Percentiles rank a stretch among this genome's conserved stretches.
phyloP scores from a whole-genome alignment of 228 moss, liverwort and hornwort species.

The Sphagnum fallax region DNA sequence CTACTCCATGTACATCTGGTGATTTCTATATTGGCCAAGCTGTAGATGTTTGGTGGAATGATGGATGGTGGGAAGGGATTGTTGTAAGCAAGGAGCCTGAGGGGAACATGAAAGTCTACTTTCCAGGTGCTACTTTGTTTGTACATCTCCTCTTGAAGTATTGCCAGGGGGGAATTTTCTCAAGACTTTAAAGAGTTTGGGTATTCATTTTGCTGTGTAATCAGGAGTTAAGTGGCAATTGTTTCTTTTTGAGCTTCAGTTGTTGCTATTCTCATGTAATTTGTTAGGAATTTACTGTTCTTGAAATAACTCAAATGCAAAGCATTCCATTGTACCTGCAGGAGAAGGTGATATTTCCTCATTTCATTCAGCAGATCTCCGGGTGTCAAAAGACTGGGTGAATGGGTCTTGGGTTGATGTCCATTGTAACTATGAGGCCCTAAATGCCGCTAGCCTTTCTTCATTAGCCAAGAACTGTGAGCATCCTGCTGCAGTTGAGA shows the following conservation, averaged over 20 bases:
- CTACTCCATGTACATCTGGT: too few species aligned
- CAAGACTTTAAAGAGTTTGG: too few species aligned
- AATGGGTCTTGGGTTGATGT: too few species aligned
- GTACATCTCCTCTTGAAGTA: too few species aligned
- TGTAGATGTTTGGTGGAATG: conserved; percentile 81
- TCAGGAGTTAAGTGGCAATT: too few species aligned
- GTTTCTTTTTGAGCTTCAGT: too few species aligned
- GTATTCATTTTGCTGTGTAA: too few species aligned
- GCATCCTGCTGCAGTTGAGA: neutral
- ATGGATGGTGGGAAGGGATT: conserved; percentile 80
- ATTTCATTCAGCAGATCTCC: conserved; percentile 40
- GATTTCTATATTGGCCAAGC: too few species aligned
- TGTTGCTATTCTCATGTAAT: too few species aligned
- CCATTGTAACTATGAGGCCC: conserved; percentile 35
- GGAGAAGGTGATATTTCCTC: conserved; percentile 52
- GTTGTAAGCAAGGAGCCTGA: conserved; percentile 46
- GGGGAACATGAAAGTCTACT: conserved; percentile 47
- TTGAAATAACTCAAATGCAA: too few species aligned
- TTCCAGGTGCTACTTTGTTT: conserved; percentile 27
- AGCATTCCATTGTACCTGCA: neutral
- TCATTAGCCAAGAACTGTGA: neutral
- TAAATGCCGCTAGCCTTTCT: conserved; percentile 26
- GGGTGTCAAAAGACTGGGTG: conserved; percentile 55
- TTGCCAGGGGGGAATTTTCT: too few species aligned
- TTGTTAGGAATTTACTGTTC: too few species aligned